Conservation (phyloP, 768 basidiomycete species). For the Pholiota microspora region DNA sequence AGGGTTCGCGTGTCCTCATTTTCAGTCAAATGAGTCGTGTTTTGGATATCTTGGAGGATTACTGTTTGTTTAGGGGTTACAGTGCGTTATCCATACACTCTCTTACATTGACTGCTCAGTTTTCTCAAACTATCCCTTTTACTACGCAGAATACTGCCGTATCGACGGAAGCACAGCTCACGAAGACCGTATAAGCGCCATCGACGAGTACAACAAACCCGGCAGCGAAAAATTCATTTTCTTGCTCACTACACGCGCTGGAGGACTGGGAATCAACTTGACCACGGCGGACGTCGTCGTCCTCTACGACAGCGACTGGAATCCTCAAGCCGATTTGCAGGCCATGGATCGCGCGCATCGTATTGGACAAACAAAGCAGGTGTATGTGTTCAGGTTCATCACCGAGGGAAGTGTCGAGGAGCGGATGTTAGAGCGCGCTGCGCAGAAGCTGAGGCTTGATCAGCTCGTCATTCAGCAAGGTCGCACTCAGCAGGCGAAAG, state of each 20-base stretch:
- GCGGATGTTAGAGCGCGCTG: constrained; percentile 90
- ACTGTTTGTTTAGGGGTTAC: constrained; percentile 87
- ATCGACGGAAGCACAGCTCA: constrained; percentile 96
- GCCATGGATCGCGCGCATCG: constrained; percentile 99
- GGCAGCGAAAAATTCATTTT: constrained; percentile 96
- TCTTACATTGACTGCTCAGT: neutral
- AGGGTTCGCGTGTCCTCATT: constrained; percentile 93
- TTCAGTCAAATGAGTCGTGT: constrained; percentile 99
- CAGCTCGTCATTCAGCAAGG: constrained; percentile 98
- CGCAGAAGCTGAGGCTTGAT: constrained; percentile 92
- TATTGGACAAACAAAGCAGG: constrained; percentile 96
- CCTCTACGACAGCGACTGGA: constrained; percentile 98
- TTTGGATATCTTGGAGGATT: constrained; percentile 95
- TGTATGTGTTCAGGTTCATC: constrained; percentile 95
- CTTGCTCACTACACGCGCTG: constrained; percentile 93
- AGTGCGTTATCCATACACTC: constrained; percentile 49
- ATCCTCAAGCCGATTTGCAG: constrained; percentile 97
- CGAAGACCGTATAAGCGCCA: constrained; percentile 92
- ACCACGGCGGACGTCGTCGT: constrained; percentile 95
- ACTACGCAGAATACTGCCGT: constrained; percentile 79
- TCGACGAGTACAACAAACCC: constrained; percentile 97
- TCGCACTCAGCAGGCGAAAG: constrained; percentile 79
- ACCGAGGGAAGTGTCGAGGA: constrained; percentile 96
- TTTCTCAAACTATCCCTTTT: constrained; percentile 3
- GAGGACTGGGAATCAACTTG: constrained; percentile 95